These are phyloP conservation scores for Ceratorhiza oryzae-sativae DNA, from an alignment of 1,284 basidiomycete species.

Conservation along the genomic window DNA sequence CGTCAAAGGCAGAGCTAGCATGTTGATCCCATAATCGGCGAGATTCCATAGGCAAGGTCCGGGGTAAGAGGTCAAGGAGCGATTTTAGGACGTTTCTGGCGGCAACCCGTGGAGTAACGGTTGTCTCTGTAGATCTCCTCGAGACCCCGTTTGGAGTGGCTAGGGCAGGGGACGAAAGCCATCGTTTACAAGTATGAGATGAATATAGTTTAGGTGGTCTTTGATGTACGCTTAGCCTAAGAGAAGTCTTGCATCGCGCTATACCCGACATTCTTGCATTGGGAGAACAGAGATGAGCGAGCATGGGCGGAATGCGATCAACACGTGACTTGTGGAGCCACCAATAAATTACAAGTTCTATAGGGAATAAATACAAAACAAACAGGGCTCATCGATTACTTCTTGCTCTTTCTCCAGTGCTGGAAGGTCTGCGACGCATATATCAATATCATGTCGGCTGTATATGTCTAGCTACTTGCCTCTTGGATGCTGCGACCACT, in stretches of 20 bases:
- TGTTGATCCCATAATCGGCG: constrained; percentile 18
- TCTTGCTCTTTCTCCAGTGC: constrained; percentile 36
- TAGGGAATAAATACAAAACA: constrained; percentile 25
- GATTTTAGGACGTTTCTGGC: constrained; percentile 31
- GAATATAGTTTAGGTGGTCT: not conserved
- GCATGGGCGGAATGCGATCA: not conserved
- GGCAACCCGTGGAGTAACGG: constrained; percentile 31
- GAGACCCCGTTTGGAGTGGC: constrained; percentile 7
- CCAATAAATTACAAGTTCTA: not conserved
- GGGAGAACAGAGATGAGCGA: constrained; percentile 5
- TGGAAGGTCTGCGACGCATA: constrained; percentile 29
- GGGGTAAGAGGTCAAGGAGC: constrained; percentile 18
- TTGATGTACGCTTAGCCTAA: not conserved
- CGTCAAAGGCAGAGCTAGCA: constrained; percentile 22
- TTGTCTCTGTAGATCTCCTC: not conserved
- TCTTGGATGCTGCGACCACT: constrained; percentile 35
- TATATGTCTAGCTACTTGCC: not conserved
- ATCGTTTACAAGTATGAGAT: not conserved
- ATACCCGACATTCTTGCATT: not conserved
- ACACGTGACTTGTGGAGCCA: constrained; percentile 35
- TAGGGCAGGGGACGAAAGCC: constrained; percentile 2
- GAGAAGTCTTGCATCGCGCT: not conserved
- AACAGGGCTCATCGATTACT: not conserved
- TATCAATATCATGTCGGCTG: not conserved
- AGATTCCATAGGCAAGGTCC: not conserved